Conservation (phyloP, 1,284 basidiomycete genomes). For the Irpex lacteus region DNA sequence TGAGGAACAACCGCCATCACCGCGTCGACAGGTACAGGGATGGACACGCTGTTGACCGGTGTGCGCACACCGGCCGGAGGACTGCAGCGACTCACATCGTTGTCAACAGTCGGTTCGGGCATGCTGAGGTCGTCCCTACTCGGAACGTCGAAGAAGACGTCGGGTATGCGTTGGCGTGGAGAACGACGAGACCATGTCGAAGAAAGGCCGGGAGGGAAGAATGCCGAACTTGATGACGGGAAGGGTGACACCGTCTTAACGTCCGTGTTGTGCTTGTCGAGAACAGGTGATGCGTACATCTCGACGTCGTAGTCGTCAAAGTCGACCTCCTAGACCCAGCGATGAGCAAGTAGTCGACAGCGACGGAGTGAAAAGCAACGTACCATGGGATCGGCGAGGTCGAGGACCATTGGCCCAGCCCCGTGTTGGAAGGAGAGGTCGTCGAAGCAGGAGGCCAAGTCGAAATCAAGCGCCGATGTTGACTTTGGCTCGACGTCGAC, state of each 20-base stretch:
- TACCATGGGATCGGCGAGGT: neutral
- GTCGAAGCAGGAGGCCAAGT: neutral
- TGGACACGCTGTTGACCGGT: neutral
- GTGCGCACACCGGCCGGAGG: neutral
- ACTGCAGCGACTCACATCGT: neutral
- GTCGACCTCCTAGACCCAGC: no score
- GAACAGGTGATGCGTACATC: neutral
- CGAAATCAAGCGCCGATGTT: neutral
- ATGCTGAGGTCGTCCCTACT: neutral
- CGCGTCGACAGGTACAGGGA: neutral
- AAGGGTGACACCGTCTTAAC: neutral
- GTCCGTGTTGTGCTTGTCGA: neutral
- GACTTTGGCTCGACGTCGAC: neutral
- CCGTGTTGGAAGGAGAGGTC: neutral
- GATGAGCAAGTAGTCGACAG: neutral
- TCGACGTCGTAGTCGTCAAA: neutral
- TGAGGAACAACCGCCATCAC: neutral
- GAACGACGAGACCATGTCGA: neutral
- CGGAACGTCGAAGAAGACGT: neutral
- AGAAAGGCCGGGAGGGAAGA: neutral
- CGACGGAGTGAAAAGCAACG: neutral
- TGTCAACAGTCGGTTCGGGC: neutral
- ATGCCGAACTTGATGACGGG: neutral
- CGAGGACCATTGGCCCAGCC: neutral
- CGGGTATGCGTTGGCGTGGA: neutral